These are phyloP conservation scores for Apodospora peruviana DNA, from an alignment of 495 filamentous ascomycete genomes.

Conservation along the genomic window DNA sequence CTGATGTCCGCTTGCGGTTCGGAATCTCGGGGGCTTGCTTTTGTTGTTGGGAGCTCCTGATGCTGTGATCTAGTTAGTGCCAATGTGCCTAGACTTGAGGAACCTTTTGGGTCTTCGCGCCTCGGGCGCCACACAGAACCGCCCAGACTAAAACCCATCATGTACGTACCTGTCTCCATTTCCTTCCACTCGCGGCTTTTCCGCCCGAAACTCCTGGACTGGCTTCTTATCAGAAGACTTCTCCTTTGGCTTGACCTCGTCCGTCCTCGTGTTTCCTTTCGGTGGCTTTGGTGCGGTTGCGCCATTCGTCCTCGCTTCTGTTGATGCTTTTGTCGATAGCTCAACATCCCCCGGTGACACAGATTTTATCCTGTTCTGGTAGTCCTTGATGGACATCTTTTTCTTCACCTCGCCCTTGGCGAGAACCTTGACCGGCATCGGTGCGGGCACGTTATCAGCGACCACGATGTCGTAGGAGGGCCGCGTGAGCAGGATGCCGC, in stretches of 20 bases:
- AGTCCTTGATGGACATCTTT: constrained; percentile 44
- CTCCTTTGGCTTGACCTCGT: constrained; percentile 15
- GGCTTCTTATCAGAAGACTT: constrained; percentile 20
- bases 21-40: constrained; percentile 23
- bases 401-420: constrained; percentile 36
- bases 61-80: too few species aligned
- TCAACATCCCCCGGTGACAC: constrained; percentile 33
- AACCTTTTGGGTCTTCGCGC: too few species aligned
- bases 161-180: constrained; percentile 27
- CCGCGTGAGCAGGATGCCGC: constrained; percentile 40
- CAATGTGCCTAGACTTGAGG: too few species aligned
- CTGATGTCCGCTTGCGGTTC: constrained; percentile 32
- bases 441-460: constrained; percentile 16
- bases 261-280: constrained; percentile 11
- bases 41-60: constrained; percentile 11
- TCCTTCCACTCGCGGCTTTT: constrained; percentile 18
- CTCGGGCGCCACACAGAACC: too few species aligned
- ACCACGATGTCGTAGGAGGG: constrained; percentile 38
- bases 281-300: constrained; percentile 3
- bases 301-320: constrained; percentile 16
- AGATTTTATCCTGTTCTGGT: constrained; percentile 38
- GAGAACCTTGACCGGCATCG: constrained; percentile 18
- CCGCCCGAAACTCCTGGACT: constrained; percentile 8
- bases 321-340: constrained; percentile 10
- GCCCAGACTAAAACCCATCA: not conserved